Percentiles rank a stretch among this genome's conserved stretches.
Conservation (phyloP, 2,329 filamentous ascomycete genomes). For the Calycina herbarum region DNA sequence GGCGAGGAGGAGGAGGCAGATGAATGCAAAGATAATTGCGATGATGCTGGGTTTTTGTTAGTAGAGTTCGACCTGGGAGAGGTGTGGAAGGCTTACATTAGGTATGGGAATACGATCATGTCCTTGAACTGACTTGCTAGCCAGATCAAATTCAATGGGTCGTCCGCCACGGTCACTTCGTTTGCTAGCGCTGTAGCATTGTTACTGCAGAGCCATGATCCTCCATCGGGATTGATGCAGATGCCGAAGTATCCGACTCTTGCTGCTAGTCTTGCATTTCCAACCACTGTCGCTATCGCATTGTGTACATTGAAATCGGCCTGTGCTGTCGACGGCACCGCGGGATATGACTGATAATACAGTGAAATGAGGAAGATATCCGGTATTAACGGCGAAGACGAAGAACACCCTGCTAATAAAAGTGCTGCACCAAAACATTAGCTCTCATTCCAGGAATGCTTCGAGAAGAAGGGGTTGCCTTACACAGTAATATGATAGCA, state of each 20-base stretch:
- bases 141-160: constrained; percentile 97
- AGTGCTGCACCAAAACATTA: constrained; percentile 60
- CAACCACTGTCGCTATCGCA: constrained; percentile 88
- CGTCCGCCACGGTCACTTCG: constrained; percentile 85
- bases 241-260: constrained; percentile 98
- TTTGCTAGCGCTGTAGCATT: constrained; percentile 93
- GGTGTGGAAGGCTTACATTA: constrained; percentile 65
- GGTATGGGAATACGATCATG: constrained; percentile 95
- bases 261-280: constrained; percentile 78
- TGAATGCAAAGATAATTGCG: constrained; percentile 93
- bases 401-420: constrained; percentile 91
- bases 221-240: constrained; percentile 88
- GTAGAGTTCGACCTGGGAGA: constrained; percentile 10
- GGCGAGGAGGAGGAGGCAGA: constrained; percentile 90
- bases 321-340: constrained; percentile 80
- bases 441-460: constrained; percentile 18
- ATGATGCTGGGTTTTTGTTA: constrained; percentile 68
- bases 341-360: constrained; percentile 83
- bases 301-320: constrained; percentile 85
- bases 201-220: constrained; percentile 92
- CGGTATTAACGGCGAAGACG: constrained; percentile 90
- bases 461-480: constrained; percentile 41
- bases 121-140: constrained; percentile 96
- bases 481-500: constrained; percentile 92
- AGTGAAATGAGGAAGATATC: constrained; percentile 97